Evolutionary conservation across 1,284 basidiomycete genomes (phyloP), one percentile per base, ranked within the genome.

Genomic region (Golubevia sp.): DNA sequence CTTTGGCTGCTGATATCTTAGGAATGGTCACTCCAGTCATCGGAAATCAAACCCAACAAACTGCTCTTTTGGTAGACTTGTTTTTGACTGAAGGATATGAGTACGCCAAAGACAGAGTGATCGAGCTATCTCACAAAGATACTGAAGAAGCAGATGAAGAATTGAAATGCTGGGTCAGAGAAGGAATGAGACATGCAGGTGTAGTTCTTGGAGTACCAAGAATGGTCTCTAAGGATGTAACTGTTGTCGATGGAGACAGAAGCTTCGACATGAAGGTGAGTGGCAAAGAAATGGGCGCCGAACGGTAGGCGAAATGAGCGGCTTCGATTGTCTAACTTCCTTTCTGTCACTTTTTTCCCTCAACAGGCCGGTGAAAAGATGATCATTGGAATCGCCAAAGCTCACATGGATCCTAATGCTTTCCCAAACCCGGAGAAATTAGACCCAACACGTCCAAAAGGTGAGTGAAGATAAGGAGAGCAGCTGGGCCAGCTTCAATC

Each of bases 311-410:
- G n/a, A n/a, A n/a, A n/a, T n/a, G n/a, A 86, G 85, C 3, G 74
- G 91, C 25, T 91, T 91, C 78, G 79, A 91, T 56, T 86, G 92
- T 72, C 83, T 91, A 27, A 86, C 85, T 2, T 76, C 21, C 48
- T 15, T 48, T 54, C 24, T 62, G 49, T 7, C n/a, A n/a, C n/a
- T n/a, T n/a, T n/a, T n/a, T n/a, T n/a, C 63, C 50, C 51, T 7
- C 64, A 44, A 61, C 77, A 27, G 59, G 68, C n/a, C 67, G 81
- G 13, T 83, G 66, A 71, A 24, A 69, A 68, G 20, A 53, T 67
- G 8, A 73, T 63, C 61, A n/a, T 72, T 68, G 57, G 54, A 24
- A 67, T 58, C n/a, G 52, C 56, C 2, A 58, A 67, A 50, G 67
- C 67, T 7, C 62, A 64, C 48, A 49, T 69, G 15, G 64, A 89